Base-by-base conservation (phyloP, 2,329 filamentous ascomycete genomes). In the Chaetothyriales sp. region DNA sequence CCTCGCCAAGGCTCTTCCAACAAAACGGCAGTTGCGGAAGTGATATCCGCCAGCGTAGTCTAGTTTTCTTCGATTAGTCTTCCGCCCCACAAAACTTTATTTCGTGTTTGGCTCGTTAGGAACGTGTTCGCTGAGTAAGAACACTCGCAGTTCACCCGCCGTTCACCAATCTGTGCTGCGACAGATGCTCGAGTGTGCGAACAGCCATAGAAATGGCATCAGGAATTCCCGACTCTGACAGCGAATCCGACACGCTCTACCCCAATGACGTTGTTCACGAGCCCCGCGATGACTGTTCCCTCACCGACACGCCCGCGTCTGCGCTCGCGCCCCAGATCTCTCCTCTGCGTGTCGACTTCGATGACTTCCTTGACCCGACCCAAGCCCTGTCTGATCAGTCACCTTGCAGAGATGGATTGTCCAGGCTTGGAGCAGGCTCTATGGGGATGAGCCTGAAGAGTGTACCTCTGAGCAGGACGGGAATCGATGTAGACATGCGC, bases 191-290 rank as follows among this genome's bases (percentile, higher is more conserved):
- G 32, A 39, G 32, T 39, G 32, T 39, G 32, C 9, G 32, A 39
- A 15, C 32, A 15, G 10, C 32, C 43, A 4, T 7, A 18, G 10
- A 9, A 9, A 60, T 59, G 58, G 52, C 52, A 47, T 46, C 46
- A 43, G 58, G 59, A 45, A 59, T 60, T 39, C 57, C 58, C 18
- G 58, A 60, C 49, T 60, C 58, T 39, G 58, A 60, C 43, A 57
- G 43, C 44, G 58, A 60, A 43, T 53, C 55, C 39, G 57, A 60
- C 18, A 44, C 55, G 39, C 43, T 54, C 52, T 18, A 53, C 50
- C 15, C 6, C 43, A 5, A 57, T 47, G 25, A 19, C 22, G 19
- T 39, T 45, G 18, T 19, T 43, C 10, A 20, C 22, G 25, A 18
- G 32, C 10, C 3, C 32, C 32, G 10, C 32, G 32, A 15, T 39